A percentile compares a stretch with the other conserved stretches of the same genome.
Evolutionary conservation across 2,329 filamentous ascomycete species (phyloP).

Genomic region (Hypoxylon sp.): DNA sequence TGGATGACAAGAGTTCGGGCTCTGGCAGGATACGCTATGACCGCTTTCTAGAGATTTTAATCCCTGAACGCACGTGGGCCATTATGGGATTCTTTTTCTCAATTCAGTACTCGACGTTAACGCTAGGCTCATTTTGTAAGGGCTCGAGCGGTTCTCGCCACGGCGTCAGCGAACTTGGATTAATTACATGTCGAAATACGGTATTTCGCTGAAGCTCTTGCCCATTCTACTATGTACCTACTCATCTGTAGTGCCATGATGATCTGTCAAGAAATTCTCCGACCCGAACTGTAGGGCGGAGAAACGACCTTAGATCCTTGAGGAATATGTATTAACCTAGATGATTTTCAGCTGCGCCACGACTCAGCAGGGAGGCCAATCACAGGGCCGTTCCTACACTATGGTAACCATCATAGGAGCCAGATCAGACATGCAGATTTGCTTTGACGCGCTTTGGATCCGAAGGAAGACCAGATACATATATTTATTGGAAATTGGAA

Average conservation of each 20-base stretch:
- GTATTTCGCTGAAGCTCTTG: slow-evolving; percentile 23
- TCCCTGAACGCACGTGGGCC: slow-evolving; percentile 43
- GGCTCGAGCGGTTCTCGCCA: slow-evolving; percentile 15
- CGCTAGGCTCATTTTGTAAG: slow-evolving; percentile 29
- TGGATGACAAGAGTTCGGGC: slow-evolving; percentile 7
- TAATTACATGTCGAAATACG: slow-evolving; percentile 1
- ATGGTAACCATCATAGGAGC: slow-evolving; percentile 30
- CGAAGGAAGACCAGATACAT: not conserved
- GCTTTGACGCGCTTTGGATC: slow-evolving; percentile 4
- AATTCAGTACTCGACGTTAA: slow-evolving; percentile 9
- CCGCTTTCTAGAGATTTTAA: slow-evolving; percentile 22
- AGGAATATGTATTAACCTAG: slow-evolving; percentile 1
- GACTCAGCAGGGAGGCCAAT: slow-evolving; percentile 14
- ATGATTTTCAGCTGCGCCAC: slow-evolving; percentile 28
- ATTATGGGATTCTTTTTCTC: slow-evolving; percentile 29
- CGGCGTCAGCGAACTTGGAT: slow-evolving; percentile 10
- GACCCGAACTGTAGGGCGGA: slow-evolving; percentile 27
- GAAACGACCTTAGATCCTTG: slow-evolving; percentile 16
- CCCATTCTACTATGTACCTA: too few relatives aligned
- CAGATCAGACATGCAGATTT: slow-evolving; percentile 17
- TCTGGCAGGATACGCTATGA: slow-evolving; percentile 36
- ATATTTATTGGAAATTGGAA: slow-evolving; percentile 4
- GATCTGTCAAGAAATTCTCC: slow-evolving; percentile 41
- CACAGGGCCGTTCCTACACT: slow-evolving; percentile 4
- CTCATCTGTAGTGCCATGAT: slow-evolving; percentile 28